Evolutionary conservation across 2,329 filamentous ascomycete species (phyloP).

Genomic region (Ascochyta koolunga): DNA sequence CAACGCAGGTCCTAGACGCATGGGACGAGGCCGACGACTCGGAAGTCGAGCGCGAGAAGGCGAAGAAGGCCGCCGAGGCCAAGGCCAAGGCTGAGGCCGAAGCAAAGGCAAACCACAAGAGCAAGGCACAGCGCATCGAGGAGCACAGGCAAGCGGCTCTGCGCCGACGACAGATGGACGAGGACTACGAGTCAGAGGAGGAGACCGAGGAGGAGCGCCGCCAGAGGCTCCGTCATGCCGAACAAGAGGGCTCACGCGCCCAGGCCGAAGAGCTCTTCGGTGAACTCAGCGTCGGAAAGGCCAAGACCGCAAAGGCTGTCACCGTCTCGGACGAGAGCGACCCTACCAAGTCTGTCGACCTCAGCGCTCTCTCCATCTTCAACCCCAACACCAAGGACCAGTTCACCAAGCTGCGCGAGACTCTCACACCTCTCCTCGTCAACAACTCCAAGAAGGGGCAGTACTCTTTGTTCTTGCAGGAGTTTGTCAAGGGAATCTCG

Average conservation of each 20-base stretch:
- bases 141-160: constrained; percentile 69
- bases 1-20: constrained; percentile 79
- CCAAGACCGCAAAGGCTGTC: constrained; percentile 68
- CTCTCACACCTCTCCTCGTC: constrained; percentile 77
- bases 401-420: constrained; percentile 79
- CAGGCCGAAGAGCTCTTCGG: constrained; percentile 93
- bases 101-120: constrained; percentile 88
- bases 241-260: constrained; percentile 86
- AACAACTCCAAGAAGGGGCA: constrained; percentile 84
- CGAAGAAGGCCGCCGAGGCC: constrained; percentile 79
- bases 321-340: constrained; percentile 75
- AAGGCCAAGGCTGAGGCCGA: constrained; percentile 90
- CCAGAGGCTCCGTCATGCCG: constrained; percentile 75
- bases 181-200: constrained; percentile 65
- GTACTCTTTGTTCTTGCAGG: constrained; percentile 87
- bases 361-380: constrained; percentile 81
- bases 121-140: constrained; percentile 82
- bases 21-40: constrained; percentile 98
- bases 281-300: constrained; percentile 73
- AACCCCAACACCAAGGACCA: constrained; percentile 86
- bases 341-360: constrained; percentile 79
- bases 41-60: constrained; percentile 95
- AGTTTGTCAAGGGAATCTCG: constrained; percentile 84
- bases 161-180: constrained; percentile 63
- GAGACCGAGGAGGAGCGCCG: constrained; percentile 76